Conservation (phyloP, 2,329 filamentous ascomycete genomes). For the Trichophyton equinum region DNA sequence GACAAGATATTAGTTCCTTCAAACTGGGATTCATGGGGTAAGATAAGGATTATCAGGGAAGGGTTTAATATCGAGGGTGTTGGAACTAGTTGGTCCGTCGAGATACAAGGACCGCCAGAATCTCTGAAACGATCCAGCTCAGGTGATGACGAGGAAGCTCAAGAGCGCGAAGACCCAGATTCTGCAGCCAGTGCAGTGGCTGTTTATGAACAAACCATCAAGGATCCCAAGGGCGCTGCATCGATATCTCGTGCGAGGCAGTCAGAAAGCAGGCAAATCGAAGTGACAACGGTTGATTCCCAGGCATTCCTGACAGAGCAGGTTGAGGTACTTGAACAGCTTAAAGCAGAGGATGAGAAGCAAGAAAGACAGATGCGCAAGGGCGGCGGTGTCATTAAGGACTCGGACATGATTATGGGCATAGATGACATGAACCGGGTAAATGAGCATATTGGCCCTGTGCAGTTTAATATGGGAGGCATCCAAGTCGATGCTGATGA, state of each 20-base stretch:
- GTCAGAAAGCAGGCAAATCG: conserved; percentile 30
- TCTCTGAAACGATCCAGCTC: conserved; percentile 15
- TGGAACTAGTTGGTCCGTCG: conserved; percentile 72
- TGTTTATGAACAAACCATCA: conserved; percentile 67
- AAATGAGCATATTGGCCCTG: conserved; percentile 78
- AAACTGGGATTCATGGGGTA: conserved; percentile 98
- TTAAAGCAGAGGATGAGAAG: conserved; percentile 44
- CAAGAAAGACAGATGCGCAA: conserved; percentile 24
- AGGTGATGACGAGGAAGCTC: conserved; percentile 13
- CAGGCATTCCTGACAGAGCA: conserved; percentile 69
- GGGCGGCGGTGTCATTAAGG: conserved; percentile 18
- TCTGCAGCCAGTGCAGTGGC: conserved; percentile 50
- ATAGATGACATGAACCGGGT: conserved; percentile 33
- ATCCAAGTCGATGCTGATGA: conserved; percentile 94
- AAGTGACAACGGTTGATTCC: conserved; percentile 58
- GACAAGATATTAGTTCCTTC: conserved; percentile 90
- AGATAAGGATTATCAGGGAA: conserved; percentile 83
- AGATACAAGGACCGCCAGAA: conserved; percentile 50
- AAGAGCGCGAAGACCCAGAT: conserved; percentile 16
- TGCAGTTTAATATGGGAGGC: conserved; percentile 96
- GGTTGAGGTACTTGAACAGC: conserved; percentile 58
- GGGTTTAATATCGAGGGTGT: conserved; percentile 83
- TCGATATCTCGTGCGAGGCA: conserved; percentile 42
- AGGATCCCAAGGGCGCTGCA: conserved; percentile 56
- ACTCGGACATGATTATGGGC: conserved; percentile 24